These are phyloP conservation scores for Sechiopsis laciniata DNA, from an alignment of 306 rosid genomes.

Conservation along the genomic window DNA sequence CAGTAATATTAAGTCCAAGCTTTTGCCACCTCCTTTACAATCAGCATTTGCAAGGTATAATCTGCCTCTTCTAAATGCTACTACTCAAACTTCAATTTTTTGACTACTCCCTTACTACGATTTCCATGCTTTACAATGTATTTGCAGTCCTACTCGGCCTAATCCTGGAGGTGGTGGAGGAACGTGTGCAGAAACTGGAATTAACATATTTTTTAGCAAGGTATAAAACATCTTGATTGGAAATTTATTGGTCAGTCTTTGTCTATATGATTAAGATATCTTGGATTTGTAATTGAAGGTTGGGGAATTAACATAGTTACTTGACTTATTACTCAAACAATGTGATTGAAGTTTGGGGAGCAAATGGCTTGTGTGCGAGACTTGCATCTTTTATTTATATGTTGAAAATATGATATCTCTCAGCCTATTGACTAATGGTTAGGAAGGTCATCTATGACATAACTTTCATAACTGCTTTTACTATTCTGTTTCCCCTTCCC, in stretches of 20 bases:
- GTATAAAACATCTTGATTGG: constrained; percentile 31
- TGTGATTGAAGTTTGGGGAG: constrained; percentile 11
- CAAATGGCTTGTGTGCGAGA: not conserved
- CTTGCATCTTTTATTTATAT: not conserved
- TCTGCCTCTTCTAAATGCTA: constrained; percentile 9
- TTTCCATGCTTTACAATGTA: constrained; percentile 19
- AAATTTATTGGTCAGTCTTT: constrained; percentile 1
- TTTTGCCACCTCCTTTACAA: constrained; percentile 81
- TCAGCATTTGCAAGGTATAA: constrained; percentile 93
- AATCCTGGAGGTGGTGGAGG: constrained; percentile 98
- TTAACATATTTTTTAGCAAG: constrained; percentile 84
- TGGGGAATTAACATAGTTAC: not conserved
- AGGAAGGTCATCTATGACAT: constrained; percentile 3
- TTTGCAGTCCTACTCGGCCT: constrained; percentile 90
- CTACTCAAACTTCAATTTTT: not conserved
- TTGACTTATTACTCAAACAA: constrained; percentile 6
- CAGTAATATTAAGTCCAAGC: constrained; percentile 67
- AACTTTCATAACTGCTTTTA: not conserved
- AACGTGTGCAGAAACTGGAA: constrained; percentile 97
- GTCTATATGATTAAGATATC: not conserved
- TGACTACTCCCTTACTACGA: constrained; percentile 1
- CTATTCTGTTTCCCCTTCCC: constrained; percentile 6
- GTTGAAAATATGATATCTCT: not conserved
- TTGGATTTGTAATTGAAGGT: not conserved
- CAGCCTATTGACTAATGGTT: not conserved